A percentile compares a stretch with the other conserved stretches of the same genome.
phyloP scores from a whole-genome alignment of 1,284 basidiomycete species.

The Cryptococcus deneoformans region DNA sequence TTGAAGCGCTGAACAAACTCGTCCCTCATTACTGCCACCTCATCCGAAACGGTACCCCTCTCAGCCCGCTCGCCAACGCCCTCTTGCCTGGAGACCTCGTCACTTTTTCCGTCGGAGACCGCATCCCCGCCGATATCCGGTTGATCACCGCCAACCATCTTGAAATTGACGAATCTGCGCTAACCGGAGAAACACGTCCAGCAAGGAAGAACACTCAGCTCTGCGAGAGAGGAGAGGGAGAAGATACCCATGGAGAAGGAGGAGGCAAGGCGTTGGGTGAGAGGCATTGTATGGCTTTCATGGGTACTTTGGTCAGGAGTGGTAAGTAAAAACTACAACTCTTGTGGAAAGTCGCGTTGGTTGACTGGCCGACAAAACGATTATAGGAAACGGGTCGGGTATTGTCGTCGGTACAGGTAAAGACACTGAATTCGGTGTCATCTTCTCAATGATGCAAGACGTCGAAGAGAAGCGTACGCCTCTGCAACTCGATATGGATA shows the following conservation, averaged over 20 bases:
- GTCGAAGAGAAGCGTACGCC: conserved; percentile 93
- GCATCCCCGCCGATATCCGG: conserved; percentile 89
- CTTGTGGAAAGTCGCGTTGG: background rate
- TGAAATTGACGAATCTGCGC: conserved; percentile 91
- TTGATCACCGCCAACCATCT: conserved; percentile 74
- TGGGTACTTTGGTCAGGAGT: conserved; percentile 95
- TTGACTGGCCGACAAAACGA: conserved; percentile 8
- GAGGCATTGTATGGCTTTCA: conserved; percentile 84
- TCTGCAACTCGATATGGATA: conserved; percentile 93
- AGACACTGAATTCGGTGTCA: conserved; percentile 91
- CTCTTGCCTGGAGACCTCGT: conserved; percentile 94
- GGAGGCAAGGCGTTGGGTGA: conserved; percentile 71
- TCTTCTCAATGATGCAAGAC: conserved; percentile 98
- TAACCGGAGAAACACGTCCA: conserved; percentile 90
- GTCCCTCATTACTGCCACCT: conserved; percentile 89
- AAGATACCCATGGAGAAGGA: conserved; percentile 53
- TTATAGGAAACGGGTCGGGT: conserved; percentile 72
- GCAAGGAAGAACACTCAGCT: conserved; percentile 65
- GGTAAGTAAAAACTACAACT: conserved; percentile 53
- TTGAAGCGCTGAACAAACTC: conserved; percentile 86
- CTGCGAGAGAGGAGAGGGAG: conserved; percentile 50
- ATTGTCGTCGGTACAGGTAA: conserved; percentile 87
- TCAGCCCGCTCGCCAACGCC: conserved; percentile 84
- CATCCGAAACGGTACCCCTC: conserved; percentile 72
- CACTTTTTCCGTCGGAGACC: conserved; percentile 80